phyloP scores from a whole-genome alignment of 2,329 filamentous ascomycete genomes.

The Diaporthe sp. region DNA sequence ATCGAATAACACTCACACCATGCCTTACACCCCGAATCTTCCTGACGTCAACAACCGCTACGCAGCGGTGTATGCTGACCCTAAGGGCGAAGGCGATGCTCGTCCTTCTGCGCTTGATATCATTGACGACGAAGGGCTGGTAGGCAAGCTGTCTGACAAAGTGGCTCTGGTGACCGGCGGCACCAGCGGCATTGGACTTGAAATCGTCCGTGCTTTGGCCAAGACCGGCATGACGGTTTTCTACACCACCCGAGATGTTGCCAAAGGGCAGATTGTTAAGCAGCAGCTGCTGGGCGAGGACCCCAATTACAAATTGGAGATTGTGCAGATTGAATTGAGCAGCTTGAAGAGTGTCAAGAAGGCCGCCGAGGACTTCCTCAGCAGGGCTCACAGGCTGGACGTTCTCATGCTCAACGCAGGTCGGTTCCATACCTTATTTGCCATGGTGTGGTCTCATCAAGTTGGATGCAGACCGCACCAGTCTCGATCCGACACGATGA shows the following conservation, averaged over 20 bases:
- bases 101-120: constrained; percentile 51
- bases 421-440: neutral
- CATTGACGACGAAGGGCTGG: constrained; percentile 45
- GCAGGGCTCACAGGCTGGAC: constrained; percentile 36
- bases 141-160: constrained; percentile 48
- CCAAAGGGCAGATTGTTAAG: constrained; percentile 42
- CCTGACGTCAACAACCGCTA: constrained; percentile 3
- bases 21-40: neutral
- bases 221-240: constrained; percentile 57
- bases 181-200: constrained; percentile 53
- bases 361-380: constrained; percentile 35
- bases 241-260: constrained; percentile 54
- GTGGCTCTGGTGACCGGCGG: constrained; percentile 54
- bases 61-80: constrained; percentile 20
- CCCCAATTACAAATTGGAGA: constrained; percentile 42
- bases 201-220: constrained; percentile 54
- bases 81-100: constrained; percentile 48
- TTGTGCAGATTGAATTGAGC: constrained; percentile 46
- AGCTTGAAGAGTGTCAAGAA: constrained; percentile 47
- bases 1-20: neutral
- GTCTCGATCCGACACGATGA: neutral
- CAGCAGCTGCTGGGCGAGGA: constrained; percentile 41
- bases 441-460: neutral
- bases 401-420: constrained; percentile 56
- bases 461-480: neutral